Base-by-base conservation (phyloP, 2,329 filamentous ascomycete species). In the Colletotrichum paranaense region DNA sequence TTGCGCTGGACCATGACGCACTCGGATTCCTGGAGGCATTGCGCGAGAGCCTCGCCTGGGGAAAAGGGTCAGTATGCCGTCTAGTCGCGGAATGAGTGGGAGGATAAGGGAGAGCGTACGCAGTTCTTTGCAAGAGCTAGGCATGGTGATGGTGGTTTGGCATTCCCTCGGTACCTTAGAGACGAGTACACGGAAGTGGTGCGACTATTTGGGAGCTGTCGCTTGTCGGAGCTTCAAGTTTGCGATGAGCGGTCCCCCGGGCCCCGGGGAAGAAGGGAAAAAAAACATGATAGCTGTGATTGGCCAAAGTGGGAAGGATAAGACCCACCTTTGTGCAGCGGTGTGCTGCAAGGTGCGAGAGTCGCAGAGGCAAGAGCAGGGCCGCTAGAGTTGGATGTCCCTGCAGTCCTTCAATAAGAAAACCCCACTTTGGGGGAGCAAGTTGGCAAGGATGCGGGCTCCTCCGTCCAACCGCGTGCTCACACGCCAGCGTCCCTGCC, bases 101-200 rank as follows among this genome's bases (percentile, higher is more conserved):
- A 56, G 74, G 53, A 30, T 62, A 8, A 14, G 56, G 60, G 69
- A 26, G 26, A 64, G 86, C 94, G 78, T 90, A 98, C 96, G 92
- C 82, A 99, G 94, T 84, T 98, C 96, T 91, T 95, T 94, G 87
- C 97, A 99, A 75, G 96, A 98, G 84, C 94, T 95, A 72, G 96
- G 95, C 97, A 98, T 98, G 67, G 82, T 87, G 82, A 67, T 56
- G 70, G 74, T 74, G 72, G 28, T 69, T 72, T 68, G 62, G 28
- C 62, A 66, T 70, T 72, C 65, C 52, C 53, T 66, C 71, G 63
- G 75, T 56, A 28, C 32, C 11, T 35, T 35, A 1, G 11, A 35
- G 38, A 22, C 52, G 49, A 46, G 19, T 53, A 53, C 46, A 30
- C 28, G n/a, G 28, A 60, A 56, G 55, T 73, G 56, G 71, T 71